Conservation (phyloP, 441 rosid species). For the Raphanus hybrid region DNA sequence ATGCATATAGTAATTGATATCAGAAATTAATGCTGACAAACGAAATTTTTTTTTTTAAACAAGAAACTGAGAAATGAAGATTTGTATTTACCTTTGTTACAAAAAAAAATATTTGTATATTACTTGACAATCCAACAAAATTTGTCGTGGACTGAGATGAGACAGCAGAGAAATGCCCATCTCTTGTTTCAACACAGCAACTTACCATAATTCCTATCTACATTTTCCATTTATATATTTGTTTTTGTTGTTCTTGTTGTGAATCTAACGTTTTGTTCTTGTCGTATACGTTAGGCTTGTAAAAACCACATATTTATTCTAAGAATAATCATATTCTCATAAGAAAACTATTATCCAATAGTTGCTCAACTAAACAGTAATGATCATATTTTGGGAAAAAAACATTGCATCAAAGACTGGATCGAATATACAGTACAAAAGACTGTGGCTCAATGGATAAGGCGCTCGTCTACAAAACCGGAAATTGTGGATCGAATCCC, state of each 20-base stretch:
- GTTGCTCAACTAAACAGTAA: too few relatives aligned
- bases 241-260: conserved; percentile 14
- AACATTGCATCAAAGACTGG: too few relatives aligned
- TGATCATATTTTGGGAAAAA: too few relatives aligned
- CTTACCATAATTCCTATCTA: conserved; percentile 25
- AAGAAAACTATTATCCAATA: too few relatives aligned
- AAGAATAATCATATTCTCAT: too few relatives aligned
- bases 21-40: not conserved
- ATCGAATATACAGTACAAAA: too few relatives aligned
- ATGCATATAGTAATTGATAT: not conserved
- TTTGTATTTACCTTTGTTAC: conserved; percentile 15
- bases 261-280: conserved; percentile 36
- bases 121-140: conserved; percentile 43
- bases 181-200: conserved; percentile 36
- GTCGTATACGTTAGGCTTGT: conserved; percentile 25
- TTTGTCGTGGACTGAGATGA: conserved; percentile 37
- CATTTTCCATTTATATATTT: conserved; percentile 22
- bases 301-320: too few relatives aligned
- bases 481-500: too few relatives aligned
- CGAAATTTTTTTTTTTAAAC: not conserved
- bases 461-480: too few relatives aligned
- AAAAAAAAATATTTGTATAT: conserved; percentile 13
- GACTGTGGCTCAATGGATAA: too few relatives aligned
- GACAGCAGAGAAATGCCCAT: conserved; percentile 42
- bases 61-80: not conserved